phyloP scores from a whole-genome alignment of 106 monocot species.

The Dendrobium chrysotoxum region DNA sequence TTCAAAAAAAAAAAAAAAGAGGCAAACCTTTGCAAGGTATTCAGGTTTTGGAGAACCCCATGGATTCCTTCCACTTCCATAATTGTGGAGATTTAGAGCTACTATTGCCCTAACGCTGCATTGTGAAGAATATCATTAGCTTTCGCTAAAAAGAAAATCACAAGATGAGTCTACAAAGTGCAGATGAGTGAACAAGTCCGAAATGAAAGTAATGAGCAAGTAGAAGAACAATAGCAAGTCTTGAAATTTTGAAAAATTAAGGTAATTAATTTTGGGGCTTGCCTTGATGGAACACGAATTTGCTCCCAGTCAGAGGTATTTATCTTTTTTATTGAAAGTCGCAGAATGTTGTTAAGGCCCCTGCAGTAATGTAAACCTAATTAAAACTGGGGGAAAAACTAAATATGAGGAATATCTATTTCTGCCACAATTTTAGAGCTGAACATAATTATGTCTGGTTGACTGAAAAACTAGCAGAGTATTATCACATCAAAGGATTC shows the following conservation, averaged over 20 bases:
- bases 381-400: not conserved
- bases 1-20: not conserved
- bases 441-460: too few species aligned
- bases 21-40: conserved; percentile 57
- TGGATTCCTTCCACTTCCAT: conserved; percentile 80
- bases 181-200: not conserved
- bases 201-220: not conserved
- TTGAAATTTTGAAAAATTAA: not conserved
- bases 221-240: not conserved
- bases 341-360: conserved; percentile 25
- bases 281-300: conserved; percentile 22
- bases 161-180: not conserved
- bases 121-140: not conserved
- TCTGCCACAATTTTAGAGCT: too few species aligned
- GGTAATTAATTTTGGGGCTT: not conserved
- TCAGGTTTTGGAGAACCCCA: conserved; percentile 71
- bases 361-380: conserved; percentile 11
- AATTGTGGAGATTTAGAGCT: conserved; percentile 65
- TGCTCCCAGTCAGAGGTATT: conserved; percentile 24
- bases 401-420: too few species aligned
- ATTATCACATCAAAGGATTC: too few species aligned
- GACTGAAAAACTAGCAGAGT: too few species aligned
- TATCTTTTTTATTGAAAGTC: conserved; percentile 20
- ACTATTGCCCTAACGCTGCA: conserved; percentile 64
- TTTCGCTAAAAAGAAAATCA: not conserved